Percentiles rank a stretch among this genome's conserved stretches.
Evolutionary conservation across 169 alveolate species (phyloP).

Genomic region (Eimeria zaria): DNA sequence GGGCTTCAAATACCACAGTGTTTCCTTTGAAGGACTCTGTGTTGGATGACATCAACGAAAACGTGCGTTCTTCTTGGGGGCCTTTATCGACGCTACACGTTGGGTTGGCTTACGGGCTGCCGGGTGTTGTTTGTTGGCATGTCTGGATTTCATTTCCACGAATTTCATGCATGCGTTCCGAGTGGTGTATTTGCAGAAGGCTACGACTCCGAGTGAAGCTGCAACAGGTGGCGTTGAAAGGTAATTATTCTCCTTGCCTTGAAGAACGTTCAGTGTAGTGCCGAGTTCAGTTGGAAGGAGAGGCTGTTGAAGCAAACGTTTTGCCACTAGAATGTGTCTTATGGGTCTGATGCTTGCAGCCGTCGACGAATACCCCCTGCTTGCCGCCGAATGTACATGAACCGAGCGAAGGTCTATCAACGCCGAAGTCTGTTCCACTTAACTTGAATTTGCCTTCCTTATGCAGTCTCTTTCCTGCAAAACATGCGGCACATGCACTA

Average conservation of each 20-base stretch:
- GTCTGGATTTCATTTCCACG: background rate
- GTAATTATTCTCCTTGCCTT: background rate
- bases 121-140: background rate
- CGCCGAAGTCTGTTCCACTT: constrained; percentile 49
- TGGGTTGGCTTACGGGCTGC: background rate
- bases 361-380: constrained; percentile 11
- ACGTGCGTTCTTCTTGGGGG: background rate
- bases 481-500: background rate
- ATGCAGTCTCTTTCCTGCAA: background rate
- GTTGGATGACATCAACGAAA: constrained; percentile 27
- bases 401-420: constrained; percentile 67
- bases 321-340: background rate
- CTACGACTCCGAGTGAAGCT: background rate
- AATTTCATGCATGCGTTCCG: background rate
- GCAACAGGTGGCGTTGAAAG: background rate
- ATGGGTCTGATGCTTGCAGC: constrained; percentile 50
- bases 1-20: background rate
- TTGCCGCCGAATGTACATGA: constrained; percentile 66
- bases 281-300: background rate
- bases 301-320: background rate
- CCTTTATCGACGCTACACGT: background rate
- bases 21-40: constrained; percentile 25
- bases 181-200: constrained; percentile 38
- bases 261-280: background rate
- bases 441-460: background rate